Evolutionary conservation across 164 flowering plant genomes (phyloP).

Genomic region (Tetracentron sinense): DNA sequence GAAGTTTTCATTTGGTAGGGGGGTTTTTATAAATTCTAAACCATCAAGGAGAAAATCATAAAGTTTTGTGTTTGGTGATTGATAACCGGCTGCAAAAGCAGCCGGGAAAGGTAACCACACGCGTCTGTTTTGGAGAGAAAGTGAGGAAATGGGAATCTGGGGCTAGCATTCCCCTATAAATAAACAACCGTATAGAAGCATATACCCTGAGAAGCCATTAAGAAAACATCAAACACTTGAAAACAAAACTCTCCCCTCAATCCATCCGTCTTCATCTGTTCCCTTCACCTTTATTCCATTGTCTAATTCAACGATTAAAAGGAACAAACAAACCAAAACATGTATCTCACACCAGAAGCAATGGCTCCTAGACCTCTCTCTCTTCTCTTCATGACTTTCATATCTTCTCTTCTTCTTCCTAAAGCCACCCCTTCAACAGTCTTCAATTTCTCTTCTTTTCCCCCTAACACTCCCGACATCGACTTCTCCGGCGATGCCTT

Average conservation of each 20-base stretch:
- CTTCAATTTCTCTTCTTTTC: slow-evolving; percentile 19
- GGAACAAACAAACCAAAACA: not conserved
- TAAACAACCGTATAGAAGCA: too few species aligned
- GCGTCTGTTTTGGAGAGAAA: too few species aligned
- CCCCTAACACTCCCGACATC: slow-evolving; percentile 13
- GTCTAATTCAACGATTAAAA: slow-evolving; percentile 6
- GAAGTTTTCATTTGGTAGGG: too few species aligned
- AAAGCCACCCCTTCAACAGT: slow-evolving; percentile 6
- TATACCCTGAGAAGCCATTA: too few species aligned
- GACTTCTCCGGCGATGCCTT: slow-evolving; percentile 12
- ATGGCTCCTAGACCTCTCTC: slow-evolving; percentile 10
- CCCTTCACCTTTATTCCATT: not conserved
- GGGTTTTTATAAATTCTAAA: too few species aligned
- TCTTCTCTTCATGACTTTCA: not conserved
- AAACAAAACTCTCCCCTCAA: slow-evolving; percentile 13
- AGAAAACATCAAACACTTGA: slow-evolving; percentile 9
- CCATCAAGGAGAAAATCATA: too few species aligned
- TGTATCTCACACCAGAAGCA: not conserved
- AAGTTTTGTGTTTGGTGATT: too few species aligned
- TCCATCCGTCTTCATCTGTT: slow-evolving; percentile 13
- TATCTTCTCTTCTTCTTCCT: slow-evolving; percentile 4
- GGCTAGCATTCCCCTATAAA: too few species aligned
- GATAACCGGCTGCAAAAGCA: too few species aligned
- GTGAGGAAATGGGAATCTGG: too few species aligned
- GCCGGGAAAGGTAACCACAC: too few species aligned